Conservation (phyloP, 805 yeast genomes). For the Sugiyamaella boreocaroliniensis region DNA sequence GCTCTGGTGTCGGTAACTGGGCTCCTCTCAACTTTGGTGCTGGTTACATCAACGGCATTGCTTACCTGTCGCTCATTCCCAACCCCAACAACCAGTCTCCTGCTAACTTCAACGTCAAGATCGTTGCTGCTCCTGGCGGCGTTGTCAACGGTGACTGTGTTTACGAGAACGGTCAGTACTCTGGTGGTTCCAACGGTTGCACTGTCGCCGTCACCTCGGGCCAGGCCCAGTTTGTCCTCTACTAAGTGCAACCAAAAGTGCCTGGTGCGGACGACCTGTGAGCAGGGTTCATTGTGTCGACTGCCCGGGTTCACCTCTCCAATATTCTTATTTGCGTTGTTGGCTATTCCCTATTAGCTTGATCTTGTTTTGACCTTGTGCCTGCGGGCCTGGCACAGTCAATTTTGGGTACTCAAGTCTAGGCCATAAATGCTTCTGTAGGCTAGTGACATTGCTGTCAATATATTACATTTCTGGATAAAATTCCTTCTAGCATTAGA, state of each 20-base stretch:
- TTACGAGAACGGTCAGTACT: slow-evolving; percentile 72
- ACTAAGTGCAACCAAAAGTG: slow-evolving; percentile 27
- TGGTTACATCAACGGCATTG: slow-evolving; percentile 63
- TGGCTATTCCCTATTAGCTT: background rate
- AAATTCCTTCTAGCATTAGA: no score
- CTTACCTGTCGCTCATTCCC: slow-evolving; percentile 88
- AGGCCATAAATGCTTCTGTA: background rate
- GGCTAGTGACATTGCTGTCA: background rate
- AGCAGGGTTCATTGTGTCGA: background rate
- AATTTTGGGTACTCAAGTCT: no score
- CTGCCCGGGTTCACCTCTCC: background rate
- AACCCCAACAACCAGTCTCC: slow-evolving; percentile 80
- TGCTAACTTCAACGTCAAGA: slow-evolving; percentile 68
- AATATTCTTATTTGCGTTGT: background rate
- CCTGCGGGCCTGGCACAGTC: no score
- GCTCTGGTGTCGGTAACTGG: slow-evolving; percentile 92
- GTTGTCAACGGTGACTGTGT: slow-evolving; percentile 66
- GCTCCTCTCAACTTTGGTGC: slow-evolving; percentile 95
- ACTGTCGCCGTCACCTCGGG: slow-evolving; percentile 86
- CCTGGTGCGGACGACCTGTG: background rate
- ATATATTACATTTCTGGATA: background rate
- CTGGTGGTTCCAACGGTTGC: slow-evolving; percentile 81
- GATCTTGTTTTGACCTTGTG: no score
- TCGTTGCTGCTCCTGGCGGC: slow-evolving; percentile 62
- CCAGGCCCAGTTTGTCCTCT: slow-evolving; percentile 75